These are phyloP conservation scores for Dichomitus squalens DNA, from an alignment of 1,284 basidiomycete species.

Conservation along the genomic window DNA sequence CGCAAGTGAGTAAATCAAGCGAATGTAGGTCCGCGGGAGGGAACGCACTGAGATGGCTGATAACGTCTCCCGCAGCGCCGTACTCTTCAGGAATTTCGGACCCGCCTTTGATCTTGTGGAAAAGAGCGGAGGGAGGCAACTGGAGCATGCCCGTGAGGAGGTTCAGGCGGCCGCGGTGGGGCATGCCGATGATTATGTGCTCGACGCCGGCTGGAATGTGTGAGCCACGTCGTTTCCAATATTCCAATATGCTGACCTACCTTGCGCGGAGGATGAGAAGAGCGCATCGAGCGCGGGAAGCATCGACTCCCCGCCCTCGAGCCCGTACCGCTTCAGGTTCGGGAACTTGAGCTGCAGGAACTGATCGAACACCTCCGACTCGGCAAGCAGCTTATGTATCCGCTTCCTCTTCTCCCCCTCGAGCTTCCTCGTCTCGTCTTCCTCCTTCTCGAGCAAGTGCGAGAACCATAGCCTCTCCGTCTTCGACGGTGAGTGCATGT, in stretches of 20 bases:
- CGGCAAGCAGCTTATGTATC: constrained; percentile 70
- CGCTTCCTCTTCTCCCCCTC: constrained; percentile 46
- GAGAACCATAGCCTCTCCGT: constrained; percentile 86
- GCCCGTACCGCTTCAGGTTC: constrained; percentile 80
- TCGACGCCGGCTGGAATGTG: constrained; percentile 57
- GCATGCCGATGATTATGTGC: constrained; percentile 79
- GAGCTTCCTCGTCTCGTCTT: constrained; percentile 35
- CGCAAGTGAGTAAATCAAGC: background rate
- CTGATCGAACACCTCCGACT: constrained; percentile 81
- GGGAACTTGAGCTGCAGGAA: constrained; percentile 85
- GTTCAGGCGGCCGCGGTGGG: constrained; percentile 87
- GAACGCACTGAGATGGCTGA: constrained; percentile 75
- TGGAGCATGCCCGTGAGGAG: constrained; percentile 80
- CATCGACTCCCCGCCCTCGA: constrained; percentile 92
- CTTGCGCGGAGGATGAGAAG: constrained; percentile 65
- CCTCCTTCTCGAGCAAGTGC: constrained; percentile 74
- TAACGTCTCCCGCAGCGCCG: constrained; percentile 79
- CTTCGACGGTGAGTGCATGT: constrained; percentile 83
- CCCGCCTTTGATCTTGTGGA: constrained; percentile 85
- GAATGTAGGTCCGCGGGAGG: too few species aligned
- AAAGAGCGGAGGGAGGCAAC: constrained; percentile 67
- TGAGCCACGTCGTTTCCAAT: background rate
- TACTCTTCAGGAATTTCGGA: constrained; percentile 71
- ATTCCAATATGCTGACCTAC: constrained; percentile 38
- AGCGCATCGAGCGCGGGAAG: constrained; percentile 80